Evolutionary conservation across 2,329 filamentous ascomycete genomes (phyloP).

Genomic region (Diaporthe ilicicola): DNA sequence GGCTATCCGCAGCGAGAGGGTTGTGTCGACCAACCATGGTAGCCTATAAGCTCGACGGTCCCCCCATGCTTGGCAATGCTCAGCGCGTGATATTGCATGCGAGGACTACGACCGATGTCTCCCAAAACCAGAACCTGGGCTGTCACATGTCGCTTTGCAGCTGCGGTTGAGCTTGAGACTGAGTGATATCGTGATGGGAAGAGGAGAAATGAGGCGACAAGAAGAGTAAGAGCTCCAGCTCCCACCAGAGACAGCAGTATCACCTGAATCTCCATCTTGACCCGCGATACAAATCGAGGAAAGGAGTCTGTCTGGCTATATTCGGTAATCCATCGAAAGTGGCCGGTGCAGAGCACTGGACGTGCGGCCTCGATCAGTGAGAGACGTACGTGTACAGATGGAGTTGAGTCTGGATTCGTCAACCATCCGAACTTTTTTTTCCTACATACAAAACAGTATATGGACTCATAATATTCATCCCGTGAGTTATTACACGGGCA

Average conservation of each 20-base stretch:
- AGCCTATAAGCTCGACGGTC: conserved; percentile 86
- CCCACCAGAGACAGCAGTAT: conserved; percentile 9
- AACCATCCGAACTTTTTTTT: conserved; percentile 9
- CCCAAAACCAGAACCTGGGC: conserved; percentile 91
- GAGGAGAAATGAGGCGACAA: conserved; percentile 35
- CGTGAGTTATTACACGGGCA: background rate
- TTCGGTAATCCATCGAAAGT: background rate
- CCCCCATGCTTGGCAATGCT: conserved; percentile 87
- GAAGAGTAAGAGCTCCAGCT: conserved; percentile 15
- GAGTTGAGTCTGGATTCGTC: background rate
- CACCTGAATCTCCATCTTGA: conserved; percentile 6
- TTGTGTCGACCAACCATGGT: conserved; percentile 68
- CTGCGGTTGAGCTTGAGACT: conserved; percentile 33
- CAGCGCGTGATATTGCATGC: conserved; percentile 98
- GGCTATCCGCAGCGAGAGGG: background rate
- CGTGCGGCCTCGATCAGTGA: background rate
- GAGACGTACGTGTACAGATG: conserved; percentile 1
- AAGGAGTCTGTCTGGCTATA: background rate
- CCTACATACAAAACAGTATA: too few species aligned
- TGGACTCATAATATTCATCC: background rate
- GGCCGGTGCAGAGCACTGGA: background rate
- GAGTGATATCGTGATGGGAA: conserved; percentile 45
- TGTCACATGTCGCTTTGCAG: conserved; percentile 37
- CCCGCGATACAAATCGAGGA: background rate
- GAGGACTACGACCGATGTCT: conserved; percentile 93